A percentile compares a stretch with the other conserved stretches of the same genome.
Conservation (phyloP, 2,329 filamentous ascomycete genomes). For the Fusarium nelsonii region DNA sequence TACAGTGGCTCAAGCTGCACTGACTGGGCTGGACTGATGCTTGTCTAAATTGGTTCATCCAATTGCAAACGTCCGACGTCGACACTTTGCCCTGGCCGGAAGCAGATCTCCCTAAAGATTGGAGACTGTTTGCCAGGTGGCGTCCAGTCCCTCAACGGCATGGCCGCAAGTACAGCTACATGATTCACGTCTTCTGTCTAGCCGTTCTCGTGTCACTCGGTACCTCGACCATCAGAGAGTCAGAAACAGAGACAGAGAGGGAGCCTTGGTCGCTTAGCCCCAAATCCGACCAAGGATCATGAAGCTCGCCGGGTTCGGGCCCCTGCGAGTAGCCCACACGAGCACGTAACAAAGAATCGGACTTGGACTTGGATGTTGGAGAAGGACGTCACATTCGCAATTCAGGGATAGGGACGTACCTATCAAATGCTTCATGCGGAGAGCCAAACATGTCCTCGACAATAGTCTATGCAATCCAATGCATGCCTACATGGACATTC, state of each 20-base stretch:
- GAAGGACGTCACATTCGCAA: conserved; percentile 40
- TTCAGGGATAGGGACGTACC: conserved; percentile 27
- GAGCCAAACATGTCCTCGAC: conserved; percentile 19
- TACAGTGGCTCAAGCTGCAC: conserved; percentile 40
- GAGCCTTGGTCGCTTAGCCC: conserved; percentile 38
- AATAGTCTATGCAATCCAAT: conserved; percentile 15
- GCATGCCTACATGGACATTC: conserved; percentile 1
- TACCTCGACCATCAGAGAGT: conserved; percentile 23
- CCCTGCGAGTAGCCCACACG: conserved; percentile 42
- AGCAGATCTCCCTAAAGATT: conserved; percentile 43
- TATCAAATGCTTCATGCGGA: conserved; percentile 35
- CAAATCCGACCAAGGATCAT: conserved; percentile 39
- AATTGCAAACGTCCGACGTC: conserved; percentile 41
- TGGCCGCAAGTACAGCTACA: conserved; percentile 40
- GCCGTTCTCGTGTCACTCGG: conserved; percentile 35
- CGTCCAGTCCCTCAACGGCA: conserved; percentile 39
- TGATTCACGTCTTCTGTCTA: conserved; percentile 19
- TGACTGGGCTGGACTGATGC: not conserved
- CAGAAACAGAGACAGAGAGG: not conserved
- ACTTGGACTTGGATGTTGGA: conserved; percentile 36
- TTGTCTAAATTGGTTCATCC: conserved; percentile 25
- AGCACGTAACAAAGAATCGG: conserved; percentile 44
- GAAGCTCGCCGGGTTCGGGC: conserved; percentile 40
- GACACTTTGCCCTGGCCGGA: conserved; percentile 44
- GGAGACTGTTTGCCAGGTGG: conserved; percentile 36